phyloP scores from a whole-genome alignment of 768 basidiomycete genomes.

The Tulasnella sp. region DNA sequence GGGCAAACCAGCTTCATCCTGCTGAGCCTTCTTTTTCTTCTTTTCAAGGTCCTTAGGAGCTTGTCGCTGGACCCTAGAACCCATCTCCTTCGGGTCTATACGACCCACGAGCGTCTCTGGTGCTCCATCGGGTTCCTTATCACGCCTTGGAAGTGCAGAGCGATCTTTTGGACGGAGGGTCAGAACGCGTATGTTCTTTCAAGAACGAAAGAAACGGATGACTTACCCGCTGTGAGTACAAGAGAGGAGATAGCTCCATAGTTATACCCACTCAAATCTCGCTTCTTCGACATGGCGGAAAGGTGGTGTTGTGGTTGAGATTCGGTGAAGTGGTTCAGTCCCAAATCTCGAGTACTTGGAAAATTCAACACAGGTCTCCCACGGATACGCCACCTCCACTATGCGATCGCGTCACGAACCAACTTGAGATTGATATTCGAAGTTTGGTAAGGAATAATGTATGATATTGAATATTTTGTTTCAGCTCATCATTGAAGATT shows the following conservation, averaged over 20 bases:
- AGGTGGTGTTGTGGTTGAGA: conserved; percentile 10
- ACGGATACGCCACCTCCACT: not conserved
- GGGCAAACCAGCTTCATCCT: conserved; percentile 51
- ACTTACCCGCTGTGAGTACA: conserved; percentile 78
- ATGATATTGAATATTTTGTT: too few relatives aligned
- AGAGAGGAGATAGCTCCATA: conserved; percentile 94
- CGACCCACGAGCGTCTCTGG: conserved; percentile 90
- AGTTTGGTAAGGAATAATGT: too few relatives aligned
- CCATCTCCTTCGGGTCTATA: conserved; percentile 91
- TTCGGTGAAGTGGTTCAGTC: not conserved
- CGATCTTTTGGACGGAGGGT: conserved; percentile 51
- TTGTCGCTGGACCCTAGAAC: conserved; percentile 81
- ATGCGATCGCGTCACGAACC: too few relatives aligned
- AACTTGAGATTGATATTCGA: too few relatives aligned
- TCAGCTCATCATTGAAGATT: too few relatives aligned
- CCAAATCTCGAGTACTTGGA: not conserved
- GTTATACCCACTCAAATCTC: conserved; percentile 89
- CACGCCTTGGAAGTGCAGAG: conserved; percentile 76
- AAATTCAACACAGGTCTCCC: conserved; percentile 2
- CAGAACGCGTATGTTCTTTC: not conserved
- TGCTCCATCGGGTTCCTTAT: conserved; percentile 96
- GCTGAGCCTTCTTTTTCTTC: conserved; percentile 86
- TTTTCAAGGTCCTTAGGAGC: conserved; percentile 87
- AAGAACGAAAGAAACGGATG: conserved; percentile 24
- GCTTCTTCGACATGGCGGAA: conserved; percentile 52